Evolutionary conservation across 2,329 filamentous ascomycete species (phyloP).

Genomic region (Diatrype stigma): DNA sequence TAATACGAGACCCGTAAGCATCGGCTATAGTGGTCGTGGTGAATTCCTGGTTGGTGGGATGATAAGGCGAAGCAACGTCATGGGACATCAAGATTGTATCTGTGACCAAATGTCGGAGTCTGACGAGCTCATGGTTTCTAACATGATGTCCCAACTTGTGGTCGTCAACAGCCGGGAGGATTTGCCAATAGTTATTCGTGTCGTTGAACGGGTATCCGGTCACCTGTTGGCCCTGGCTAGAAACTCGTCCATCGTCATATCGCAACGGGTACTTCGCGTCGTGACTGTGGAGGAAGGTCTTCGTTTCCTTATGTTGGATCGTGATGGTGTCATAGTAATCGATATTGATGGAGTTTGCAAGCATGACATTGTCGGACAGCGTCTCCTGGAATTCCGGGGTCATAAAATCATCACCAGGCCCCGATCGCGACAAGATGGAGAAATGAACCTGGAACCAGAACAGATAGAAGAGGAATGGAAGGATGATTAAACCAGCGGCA

Average conservation of each 20-base stretch:
- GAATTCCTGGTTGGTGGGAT: constrained; percentile 97
- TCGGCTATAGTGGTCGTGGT: constrained; percentile 74
- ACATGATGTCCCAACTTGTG: constrained; percentile 60
- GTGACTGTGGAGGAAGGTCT: constrained; percentile 93
- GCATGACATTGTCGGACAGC: constrained; percentile 89
- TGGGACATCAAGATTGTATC: constrained; percentile 85
- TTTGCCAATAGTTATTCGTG: constrained; percentile 98
- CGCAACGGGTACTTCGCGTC: constrained; percentile 82
- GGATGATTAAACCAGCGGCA: constrained; percentile 76
- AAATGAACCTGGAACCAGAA: constrained; percentile 99
- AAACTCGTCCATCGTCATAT: constrained; percentile 96
- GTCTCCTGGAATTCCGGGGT: constrained; percentile 97
- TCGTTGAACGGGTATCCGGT: constrained; percentile 98
- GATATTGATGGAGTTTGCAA: constrained; percentile 78
- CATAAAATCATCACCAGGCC: constrained; percentile 98
- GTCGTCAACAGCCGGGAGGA: constrained; percentile 66
- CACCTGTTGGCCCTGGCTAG: constrained; percentile 95
- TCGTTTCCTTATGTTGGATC: constrained; percentile 94
- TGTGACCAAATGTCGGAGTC: constrained; percentile 81
- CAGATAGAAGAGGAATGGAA: constrained; percentile 96
- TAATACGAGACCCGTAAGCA: constrained; percentile 67
- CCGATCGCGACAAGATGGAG: constrained; percentile 78
- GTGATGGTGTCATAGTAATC: constrained; percentile 87
- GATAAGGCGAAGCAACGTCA: constrained; percentile 94
- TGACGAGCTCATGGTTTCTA: constrained; percentile 78